These are phyloP conservation scores for Carex parvula DNA, from an alignment of 176 grass and related monocot species.

Conservation along the genomic window DNA sequence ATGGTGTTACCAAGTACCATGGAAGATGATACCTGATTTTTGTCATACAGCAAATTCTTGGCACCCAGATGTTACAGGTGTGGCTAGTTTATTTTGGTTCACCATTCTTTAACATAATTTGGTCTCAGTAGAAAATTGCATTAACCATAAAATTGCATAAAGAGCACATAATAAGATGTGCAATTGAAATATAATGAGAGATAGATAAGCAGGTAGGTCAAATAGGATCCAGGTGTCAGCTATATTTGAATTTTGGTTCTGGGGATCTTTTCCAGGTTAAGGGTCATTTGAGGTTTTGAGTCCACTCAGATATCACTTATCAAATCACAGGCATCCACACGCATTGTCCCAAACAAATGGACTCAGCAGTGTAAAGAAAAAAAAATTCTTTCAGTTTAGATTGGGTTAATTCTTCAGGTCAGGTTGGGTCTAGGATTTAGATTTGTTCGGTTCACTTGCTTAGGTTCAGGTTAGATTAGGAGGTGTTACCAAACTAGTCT, in stretches of 20 bases:
- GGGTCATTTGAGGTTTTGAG: background rate
- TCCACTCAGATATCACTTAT: conserved; percentile 1
- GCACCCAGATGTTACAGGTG: background rate
- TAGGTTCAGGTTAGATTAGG: background rate
- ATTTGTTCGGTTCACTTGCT: background rate
- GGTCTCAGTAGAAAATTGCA: background rate
- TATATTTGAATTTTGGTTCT: background rate
- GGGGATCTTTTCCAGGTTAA: background rate
- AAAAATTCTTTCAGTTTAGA: background rate
- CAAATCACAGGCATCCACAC: background rate
- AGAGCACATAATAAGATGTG: background rate
- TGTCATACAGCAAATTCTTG: background rate
- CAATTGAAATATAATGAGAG: background rate
- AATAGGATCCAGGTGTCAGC: background rate
- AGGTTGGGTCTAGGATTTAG: background rate
- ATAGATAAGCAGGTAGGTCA: background rate
- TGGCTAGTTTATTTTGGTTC: background rate
- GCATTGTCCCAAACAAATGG: background rate
- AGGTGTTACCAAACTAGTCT: background rate
- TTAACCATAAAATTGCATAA: background rate
- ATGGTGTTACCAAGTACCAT: background rate
- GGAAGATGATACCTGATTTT: background rate
- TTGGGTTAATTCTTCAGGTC: background rate
- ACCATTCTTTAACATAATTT: background rate
- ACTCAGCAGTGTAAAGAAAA: background rate